Conservation (phyloP, 2,329 filamentous ascomycete genomes). For the Westerdykella aurantiaca region DNA sequence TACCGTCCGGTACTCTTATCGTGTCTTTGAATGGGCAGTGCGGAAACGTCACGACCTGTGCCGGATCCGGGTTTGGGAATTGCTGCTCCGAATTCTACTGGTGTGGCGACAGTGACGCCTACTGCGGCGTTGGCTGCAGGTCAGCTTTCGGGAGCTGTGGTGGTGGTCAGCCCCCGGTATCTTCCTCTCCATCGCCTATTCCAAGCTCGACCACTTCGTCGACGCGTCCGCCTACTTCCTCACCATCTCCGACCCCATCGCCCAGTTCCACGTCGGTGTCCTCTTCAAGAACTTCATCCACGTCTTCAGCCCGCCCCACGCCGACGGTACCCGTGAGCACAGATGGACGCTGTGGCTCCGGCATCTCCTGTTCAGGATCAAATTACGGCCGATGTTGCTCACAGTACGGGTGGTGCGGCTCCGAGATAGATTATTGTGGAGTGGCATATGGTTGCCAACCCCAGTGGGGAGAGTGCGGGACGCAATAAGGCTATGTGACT, state of each 20-base stretch:
- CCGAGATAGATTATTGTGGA: slow-evolving; percentile 17
- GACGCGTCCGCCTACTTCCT: slow-evolving; percentile 5
- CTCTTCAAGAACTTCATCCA: slow-evolving; percentile 5
- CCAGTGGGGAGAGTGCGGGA: slow-evolving; percentile 16
- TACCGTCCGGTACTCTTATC: slow-evolving; percentile 20
- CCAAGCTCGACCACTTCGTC: slow-evolving; percentile 7
- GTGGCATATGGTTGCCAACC: slow-evolving; percentile 17
- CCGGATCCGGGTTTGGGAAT: slow-evolving; percentile 17
- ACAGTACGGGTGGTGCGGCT: slow-evolving; percentile 23
- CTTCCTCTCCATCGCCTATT: slow-evolving; percentile 6
- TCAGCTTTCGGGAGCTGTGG: slow-evolving; percentile 20
- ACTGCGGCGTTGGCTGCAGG: slow-evolving; percentile 26
- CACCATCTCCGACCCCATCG: slow-evolving; percentile 11
- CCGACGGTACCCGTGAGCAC: slow-evolving; percentile 20
- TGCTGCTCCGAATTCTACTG: slow-evolving; percentile 26
- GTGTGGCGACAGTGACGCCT: slow-evolving; percentile 17
- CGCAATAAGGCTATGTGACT: not conserved
- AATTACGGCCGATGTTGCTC: slow-evolving; percentile 24
- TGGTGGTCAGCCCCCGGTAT: slow-evolving; percentile 8
- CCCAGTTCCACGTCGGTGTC: slow-evolving; percentile 5
- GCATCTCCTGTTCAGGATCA: slow-evolving; percentile 17
- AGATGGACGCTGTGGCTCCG: slow-evolving; percentile 23
- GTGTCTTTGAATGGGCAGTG: slow-evolving; percentile 23
- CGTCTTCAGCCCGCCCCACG: slow-evolving; percentile 11
- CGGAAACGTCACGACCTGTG: slow-evolving; percentile 26